Percentiles rank a stretch among this genome's conserved stretches.
These are phyloP conservation scores for Aureobasidium sp. DNA, from an alignment of 2,329 filamentous ascomycete species.

Conservation along the genomic window DNA sequence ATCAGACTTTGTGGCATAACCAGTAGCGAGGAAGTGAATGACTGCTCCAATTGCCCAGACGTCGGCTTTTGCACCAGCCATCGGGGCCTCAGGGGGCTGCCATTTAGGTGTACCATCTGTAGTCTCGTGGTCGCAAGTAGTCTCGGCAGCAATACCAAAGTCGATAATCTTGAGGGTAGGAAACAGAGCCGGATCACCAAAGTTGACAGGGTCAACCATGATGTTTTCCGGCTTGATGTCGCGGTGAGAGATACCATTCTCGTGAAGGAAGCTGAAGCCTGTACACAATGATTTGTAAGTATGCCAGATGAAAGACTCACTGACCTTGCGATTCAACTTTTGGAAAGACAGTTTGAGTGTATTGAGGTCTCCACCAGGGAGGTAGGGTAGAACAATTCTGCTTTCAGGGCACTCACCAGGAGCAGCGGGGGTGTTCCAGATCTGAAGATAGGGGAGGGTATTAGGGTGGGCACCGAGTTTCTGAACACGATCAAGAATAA, in stretches of 20 bases:
- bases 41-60: constrained; percentile 2
- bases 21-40: constrained; percentile 3
- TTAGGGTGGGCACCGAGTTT: neutral
- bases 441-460: neutral
- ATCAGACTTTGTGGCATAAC: neutral
- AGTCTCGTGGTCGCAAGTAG: neutral
- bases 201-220: constrained; percentile 67
- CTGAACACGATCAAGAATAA: neutral
- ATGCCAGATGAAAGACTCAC: constrained; percentile 8
- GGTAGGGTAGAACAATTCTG: constrained; percentile 6
- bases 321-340: neutral
- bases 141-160: constrained; percentile 2
- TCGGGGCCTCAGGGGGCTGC: neutral
- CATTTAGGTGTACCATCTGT: neutral
- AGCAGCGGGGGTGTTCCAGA: neutral
- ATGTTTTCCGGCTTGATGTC: constrained; percentile 95
- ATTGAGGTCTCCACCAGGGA: neutral
- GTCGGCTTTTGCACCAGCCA: constrained; percentile 1
- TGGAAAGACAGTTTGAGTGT: neutral
- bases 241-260: constrained; percentile 89
- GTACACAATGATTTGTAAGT: constrained; percentile 75
- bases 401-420: neutral
- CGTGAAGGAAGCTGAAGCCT: constrained; percentile 96
- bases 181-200: neutral
- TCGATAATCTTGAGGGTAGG: constrained; percentile 3